These are phyloP conservation scores for Moricandia moricandioides DNA, from an alignment of 345 rosid genomes.

Conservation along the genomic window DNA sequence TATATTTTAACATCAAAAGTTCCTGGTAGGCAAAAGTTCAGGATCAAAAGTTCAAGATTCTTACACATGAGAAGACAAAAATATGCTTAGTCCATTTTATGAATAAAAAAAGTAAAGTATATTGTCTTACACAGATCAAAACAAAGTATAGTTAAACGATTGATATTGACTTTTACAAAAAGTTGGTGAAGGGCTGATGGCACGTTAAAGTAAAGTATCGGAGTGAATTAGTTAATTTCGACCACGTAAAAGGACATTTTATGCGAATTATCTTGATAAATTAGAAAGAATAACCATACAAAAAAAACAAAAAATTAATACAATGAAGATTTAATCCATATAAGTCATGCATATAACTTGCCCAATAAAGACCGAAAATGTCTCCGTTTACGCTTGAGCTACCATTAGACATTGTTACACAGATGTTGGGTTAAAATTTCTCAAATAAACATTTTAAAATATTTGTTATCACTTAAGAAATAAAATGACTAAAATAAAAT, in stretches of 20 bases:
- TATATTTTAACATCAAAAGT: background rate
- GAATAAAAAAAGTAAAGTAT: background rate
- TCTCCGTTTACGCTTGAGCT: background rate
- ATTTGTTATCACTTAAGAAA: no score
- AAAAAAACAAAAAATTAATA: background rate
- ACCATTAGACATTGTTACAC: no score
- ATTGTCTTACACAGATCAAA: background rate
- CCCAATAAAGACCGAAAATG: background rate
- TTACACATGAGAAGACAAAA: background rate
- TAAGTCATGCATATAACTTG: background rate
- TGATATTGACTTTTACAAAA: background rate
- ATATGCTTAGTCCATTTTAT: background rate
- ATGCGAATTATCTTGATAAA: background rate
- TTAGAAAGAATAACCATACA: background rate
- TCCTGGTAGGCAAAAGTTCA: background rate
- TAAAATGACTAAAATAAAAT: no score
- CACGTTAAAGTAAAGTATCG: background rate
- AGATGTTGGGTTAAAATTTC: no score
- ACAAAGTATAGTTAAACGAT: background rate
- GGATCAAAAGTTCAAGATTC: conserved; percentile 5
- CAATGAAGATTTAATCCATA: background rate
- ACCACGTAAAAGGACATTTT: background rate
- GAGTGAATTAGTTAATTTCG: background rate
- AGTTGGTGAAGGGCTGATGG: background rate
- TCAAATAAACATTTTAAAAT: no score